These are phyloP conservation scores for Colletotrichum sp. DNA, from an alignment of 2,329 filamentous ascomycete genomes.

Conservation along the genomic window DNA sequence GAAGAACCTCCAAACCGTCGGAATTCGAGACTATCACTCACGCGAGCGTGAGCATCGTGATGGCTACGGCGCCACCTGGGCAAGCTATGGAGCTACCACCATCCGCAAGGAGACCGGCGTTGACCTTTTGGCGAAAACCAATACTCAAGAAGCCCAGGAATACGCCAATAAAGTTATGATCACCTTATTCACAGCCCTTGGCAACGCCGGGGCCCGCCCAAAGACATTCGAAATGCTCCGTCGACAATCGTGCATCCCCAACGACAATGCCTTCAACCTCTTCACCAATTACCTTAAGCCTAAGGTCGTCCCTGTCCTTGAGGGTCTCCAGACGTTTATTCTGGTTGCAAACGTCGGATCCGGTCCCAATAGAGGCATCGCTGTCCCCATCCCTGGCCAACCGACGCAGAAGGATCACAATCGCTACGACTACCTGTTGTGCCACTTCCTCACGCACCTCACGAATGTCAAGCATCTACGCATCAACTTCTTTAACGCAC, in stretches of 20 bases:
- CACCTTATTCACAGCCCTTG: slow-evolving; percentile 46
- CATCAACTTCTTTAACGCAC: slow-evolving; percentile 48
- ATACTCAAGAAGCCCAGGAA: not conserved
- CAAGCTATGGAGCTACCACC: slow-evolving; percentile 57
- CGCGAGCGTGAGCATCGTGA: slow-evolving; percentile 52
- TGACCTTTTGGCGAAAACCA: slow-evolving; percentile 3
- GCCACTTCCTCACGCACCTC: slow-evolving; percentile 42
- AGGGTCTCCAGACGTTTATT: slow-evolving; percentile 49
- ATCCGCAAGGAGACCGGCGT: slow-evolving; percentile 38
- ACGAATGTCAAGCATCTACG: slow-evolving; percentile 56
- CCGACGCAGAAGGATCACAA: not conserved
- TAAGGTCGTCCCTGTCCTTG: slow-evolving; percentile 44
- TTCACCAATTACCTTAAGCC: slow-evolving; percentile 39
- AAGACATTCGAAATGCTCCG: slow-evolving; percentile 54
- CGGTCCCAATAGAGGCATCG: too few species aligned
- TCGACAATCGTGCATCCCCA: slow-evolving; percentile 33
- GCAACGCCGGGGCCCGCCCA: slow-evolving; percentile 38
- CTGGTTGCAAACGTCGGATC: slow-evolving; percentile 30
- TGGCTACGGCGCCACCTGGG: slow-evolving; percentile 46
- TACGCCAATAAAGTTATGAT: slow-evolving; percentile 42
- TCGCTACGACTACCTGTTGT: slow-evolving; percentile 24
- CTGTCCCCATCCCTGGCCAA: not conserved
- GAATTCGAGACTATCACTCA: slow-evolving; percentile 64
- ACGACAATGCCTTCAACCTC: slow-evolving; percentile 51
- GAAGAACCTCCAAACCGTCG: slow-evolving; percentile 57